Conservation (phyloP, 108 stramenopile species). For the Poteriospumella lacustris region DNA sequence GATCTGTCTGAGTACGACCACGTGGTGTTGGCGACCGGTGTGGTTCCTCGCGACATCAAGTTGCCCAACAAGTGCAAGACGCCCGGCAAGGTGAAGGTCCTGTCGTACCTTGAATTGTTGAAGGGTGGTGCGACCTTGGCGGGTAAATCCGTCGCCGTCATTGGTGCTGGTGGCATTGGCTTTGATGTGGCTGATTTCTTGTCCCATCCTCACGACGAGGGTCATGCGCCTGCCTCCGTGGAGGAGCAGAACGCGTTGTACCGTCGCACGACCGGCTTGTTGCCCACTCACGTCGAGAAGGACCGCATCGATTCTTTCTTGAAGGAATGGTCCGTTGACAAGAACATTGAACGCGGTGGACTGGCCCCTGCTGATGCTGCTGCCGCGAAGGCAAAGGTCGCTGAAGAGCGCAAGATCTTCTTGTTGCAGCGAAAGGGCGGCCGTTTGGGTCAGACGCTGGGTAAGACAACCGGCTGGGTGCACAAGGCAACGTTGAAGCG, state of each 20-base stretch:
- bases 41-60: slow-evolving; percentile 63
- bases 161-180: slow-evolving; percentile 97
- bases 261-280: slow-evolving; percentile 31
- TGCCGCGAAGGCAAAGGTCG: slow-evolving; percentile 44
- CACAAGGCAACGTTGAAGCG: slow-evolving; percentile 79
- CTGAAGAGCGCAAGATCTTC: slow-evolving; percentile 62
- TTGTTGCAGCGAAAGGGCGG: slow-evolving; percentile 88
- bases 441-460: slow-evolving; percentile 77
- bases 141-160: slow-evolving; percentile 78
- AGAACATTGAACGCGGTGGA: slow-evolving; percentile 40
- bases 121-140: slow-evolving; percentile 62
- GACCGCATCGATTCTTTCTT: slow-evolving; percentile 67
- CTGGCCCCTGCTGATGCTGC: not conserved
- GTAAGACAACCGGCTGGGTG: slow-evolving; percentile 96
- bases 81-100: slow-evolving; percentile 75
- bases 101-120: slow-evolving; percentile 89
- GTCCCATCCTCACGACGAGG: slow-evolving; percentile 48
- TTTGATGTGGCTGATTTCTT: slow-evolving; percentile 94
- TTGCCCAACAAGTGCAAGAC: slow-evolving; percentile 77
- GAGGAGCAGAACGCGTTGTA: not conserved
- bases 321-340: slow-evolving; percentile 87
- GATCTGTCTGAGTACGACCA: slow-evolving; percentile 54
- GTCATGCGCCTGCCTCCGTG: slow-evolving; percentile 18
- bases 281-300: slow-evolving; percentile 49
- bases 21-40: slow-evolving; percentile 89